Conservation (phyloP, 2,329 filamentous ascomycete genomes). For the Capronia epimyces region DNA sequence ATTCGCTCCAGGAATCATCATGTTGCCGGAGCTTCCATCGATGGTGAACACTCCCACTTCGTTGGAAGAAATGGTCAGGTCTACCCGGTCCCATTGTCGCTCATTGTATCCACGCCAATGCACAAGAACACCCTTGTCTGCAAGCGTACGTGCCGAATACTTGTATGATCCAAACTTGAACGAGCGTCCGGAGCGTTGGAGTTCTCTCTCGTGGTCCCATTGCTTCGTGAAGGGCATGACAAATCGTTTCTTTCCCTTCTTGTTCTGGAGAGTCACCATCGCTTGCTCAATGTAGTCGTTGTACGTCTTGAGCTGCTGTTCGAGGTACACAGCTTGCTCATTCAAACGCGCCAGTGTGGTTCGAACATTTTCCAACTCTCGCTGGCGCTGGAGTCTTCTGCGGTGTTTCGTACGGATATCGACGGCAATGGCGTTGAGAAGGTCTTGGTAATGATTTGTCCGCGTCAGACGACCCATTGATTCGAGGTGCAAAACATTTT, state of each 20-base stretch:
- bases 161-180: constrained; percentile 98
- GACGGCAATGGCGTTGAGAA: constrained; percentile 93
- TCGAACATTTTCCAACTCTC: constrained; percentile 66
- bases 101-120: constrained; percentile 80
- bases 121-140: constrained; percentile 90
- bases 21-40: constrained; percentile 83
- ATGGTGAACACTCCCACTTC: constrained; percentile 90
- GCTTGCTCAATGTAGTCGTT: constrained; percentile 99
- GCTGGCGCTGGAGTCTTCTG: constrained; percentile 81
- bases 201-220: constrained; percentile 95
- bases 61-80: constrained; percentile 90
- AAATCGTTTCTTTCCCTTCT: constrained; percentile 92
- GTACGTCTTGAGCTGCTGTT: constrained; percentile 93
- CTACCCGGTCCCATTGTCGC: constrained; percentile 83
- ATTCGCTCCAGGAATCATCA: constrained; percentile 92
- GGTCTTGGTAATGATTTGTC: constrained; percentile 89
- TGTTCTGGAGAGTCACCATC: constrained; percentile 93
- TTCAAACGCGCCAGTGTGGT: constrained; percentile 45
- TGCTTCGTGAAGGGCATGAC: constrained; percentile 95
- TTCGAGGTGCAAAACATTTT: constrained; percentile 89
- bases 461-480: constrained; percentile 77
- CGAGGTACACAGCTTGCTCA: constrained; percentile 76
- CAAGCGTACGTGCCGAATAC: constrained; percentile 82
- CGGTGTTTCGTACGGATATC: constrained; percentile 97
- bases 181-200: constrained; percentile 83